Evolutionary conservation across 2,329 filamentous ascomycete genomes (phyloP), one percentile per base, ranked within the genome.

Genomic region (Aspergillus tubingensis): DNA sequence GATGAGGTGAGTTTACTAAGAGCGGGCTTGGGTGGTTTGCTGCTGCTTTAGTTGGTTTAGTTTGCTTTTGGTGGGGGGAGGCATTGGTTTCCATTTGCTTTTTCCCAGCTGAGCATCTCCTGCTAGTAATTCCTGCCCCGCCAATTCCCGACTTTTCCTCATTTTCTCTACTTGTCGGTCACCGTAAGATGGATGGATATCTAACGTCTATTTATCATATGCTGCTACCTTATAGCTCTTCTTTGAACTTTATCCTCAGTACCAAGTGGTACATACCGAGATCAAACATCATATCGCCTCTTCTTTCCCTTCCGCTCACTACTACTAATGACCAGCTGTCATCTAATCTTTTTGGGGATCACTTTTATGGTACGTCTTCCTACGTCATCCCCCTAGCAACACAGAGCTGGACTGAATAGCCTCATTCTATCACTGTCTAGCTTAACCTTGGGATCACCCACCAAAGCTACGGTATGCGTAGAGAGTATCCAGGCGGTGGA

Each of bases 1-100:
- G 57, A 60, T 50, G 55, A 61, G 54, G 48, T 49, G 55, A 50
- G 55, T 47, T 36, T 32, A 41, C 36, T 38, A 48, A 36, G 36
- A 8, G 44, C 23, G 47, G 44, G 15, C 25, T 54, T 54, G 43
- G 19, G 21, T 8, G 38, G 51, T 27, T 27, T 30, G 25, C 13
- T 30, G 38, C 15, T 19, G n/a, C 15, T 30, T 23, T 27, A 38
- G 49, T 13, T 25, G 30, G 48, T 32, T 23, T 23, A 21, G 23
- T 19, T 6, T 15, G 23, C 8, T 27, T 15, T 15, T 52, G 50
- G 36, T 52, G 19, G 19, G 52, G 39, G 52, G 52, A 44, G 52
- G 38, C 11, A 13, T 36, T 36, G 32, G 11, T 36, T 36, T 36
- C 32, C 11, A 36, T 36, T 15, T 36, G 32, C 32, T 36, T 36